phyloP scores from a whole-genome alignment of 805 yeast genomes.

The Ogataea chonburiensis region DNA sequence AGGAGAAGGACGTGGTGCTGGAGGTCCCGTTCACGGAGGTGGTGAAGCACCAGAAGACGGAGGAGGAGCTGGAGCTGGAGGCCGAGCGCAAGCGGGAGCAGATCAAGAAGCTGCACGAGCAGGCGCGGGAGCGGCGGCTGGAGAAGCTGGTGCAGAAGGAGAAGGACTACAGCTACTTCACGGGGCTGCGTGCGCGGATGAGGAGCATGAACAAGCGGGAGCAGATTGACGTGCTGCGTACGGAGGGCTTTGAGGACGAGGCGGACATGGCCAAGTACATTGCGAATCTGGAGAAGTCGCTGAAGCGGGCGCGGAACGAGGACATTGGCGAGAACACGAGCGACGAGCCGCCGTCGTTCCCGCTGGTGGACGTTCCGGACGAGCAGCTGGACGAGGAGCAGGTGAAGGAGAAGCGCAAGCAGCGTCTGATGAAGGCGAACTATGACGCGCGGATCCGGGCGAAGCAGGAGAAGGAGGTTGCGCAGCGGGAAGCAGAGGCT shows the following conservation, averaged over 20 bases:
- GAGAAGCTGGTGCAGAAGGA: slow-evolving; percentile 81
- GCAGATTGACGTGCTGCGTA: slow-evolving; percentile 52
- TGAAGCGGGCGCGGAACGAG: slow-evolving; percentile 64
- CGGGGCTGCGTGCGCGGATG: slow-evolving; percentile 53
- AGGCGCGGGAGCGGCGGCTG: slow-evolving; percentile 78
- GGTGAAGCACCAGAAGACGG: slow-evolving; percentile 68
- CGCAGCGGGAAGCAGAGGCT: slow-evolving; percentile 57
- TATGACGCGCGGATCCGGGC: slow-evolving; percentile 85
- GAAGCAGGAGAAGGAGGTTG: slow-evolving; percentile 71
- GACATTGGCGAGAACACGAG: slow-evolving; percentile 59
- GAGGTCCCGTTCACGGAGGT: slow-evolving; percentile 79
- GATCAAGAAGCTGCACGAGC: slow-evolving; percentile 87
- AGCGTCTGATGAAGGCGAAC: slow-evolving; percentile 78
- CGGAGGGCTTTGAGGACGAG: slow-evolving; percentile 77
- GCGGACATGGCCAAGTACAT: slow-evolving; percentile 68
- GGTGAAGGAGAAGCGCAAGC: slow-evolving; percentile 82
- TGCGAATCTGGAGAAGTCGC: slow-evolving; percentile 59
- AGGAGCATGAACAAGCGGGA: slow-evolving; percentile 51
- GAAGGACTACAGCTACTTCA: slow-evolving; percentile 72
- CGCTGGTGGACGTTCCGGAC: slow-evolving; percentile 81
- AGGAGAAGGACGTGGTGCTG: slow-evolving; percentile 65
- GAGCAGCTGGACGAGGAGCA: slow-evolving; percentile 77
- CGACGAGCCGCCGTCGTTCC: slow-evolving; percentile 56
- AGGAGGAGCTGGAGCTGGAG: slow-evolving; percentile 75
- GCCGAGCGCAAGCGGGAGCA: slow-evolving; percentile 81